Evolutionary conservation across 495 filamentous ascomycete species (phyloP).

Genomic region (Apiosordaria backusii): DNA sequence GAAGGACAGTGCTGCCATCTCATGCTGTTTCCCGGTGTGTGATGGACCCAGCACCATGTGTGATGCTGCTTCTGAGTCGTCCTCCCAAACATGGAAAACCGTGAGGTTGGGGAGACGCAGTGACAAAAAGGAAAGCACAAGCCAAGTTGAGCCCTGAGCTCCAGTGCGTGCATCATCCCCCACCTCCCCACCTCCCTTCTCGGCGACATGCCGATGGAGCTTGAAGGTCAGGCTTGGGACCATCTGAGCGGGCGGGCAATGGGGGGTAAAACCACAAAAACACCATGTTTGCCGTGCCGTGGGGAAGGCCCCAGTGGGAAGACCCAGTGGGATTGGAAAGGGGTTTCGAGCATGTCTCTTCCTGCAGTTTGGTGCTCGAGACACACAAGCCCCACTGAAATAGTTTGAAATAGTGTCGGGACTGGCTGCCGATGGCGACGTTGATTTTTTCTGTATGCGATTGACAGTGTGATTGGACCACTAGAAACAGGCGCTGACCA

Average conservation of each 20-base stretch:
- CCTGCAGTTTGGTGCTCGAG: neutral
- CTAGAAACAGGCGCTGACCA: neutral
- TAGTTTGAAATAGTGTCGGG: neutral
- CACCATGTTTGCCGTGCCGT: neutral
- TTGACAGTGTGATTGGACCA: slow-evolving; percentile 4
- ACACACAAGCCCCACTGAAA: neutral
- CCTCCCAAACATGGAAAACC: slow-evolving; percentile 3
- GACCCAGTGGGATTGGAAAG: neutral
- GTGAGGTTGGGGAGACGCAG: slow-evolving; percentile 19
- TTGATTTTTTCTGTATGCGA: neutral
- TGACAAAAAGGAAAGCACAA: neutral
- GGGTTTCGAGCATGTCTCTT: neutral
- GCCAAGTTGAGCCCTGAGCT: neutral
- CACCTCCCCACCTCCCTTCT: neutral
- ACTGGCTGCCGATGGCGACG: slow-evolving; percentile 3
- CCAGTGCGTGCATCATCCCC: neutral
- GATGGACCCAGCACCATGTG: neutral
- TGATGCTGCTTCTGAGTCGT: neutral
- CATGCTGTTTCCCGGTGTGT: neutral
- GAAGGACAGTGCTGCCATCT: neutral
- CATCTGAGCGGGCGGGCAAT: too few relatives aligned
- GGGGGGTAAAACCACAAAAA: too few relatives aligned
- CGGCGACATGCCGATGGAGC: neutral
- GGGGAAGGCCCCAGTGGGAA: neutral
- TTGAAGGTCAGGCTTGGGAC: neutral